Evolutionary conservation across 257 asterid species (phyloP).

Genomic region (Penstemon newberryi): DNA sequence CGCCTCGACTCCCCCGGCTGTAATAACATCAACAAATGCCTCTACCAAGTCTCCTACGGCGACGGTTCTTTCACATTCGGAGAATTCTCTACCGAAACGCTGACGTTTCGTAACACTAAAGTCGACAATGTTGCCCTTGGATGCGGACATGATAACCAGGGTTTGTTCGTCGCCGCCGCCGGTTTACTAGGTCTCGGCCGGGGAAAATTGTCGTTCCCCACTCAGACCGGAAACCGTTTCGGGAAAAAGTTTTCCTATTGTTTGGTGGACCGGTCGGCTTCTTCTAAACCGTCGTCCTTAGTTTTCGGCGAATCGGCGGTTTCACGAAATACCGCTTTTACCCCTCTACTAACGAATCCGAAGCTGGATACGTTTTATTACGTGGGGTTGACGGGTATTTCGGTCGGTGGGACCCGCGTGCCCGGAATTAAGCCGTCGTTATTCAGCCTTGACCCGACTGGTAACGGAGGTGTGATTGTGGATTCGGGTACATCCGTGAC

Average conservation of each 20-base stretch:
- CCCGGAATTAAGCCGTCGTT: slow-evolving; percentile 47
- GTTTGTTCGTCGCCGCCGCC: slow-evolving; percentile 81
- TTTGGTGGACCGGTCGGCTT: slow-evolving; percentile 68
- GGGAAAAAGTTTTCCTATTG: slow-evolving; percentile 76
- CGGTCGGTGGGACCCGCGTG: slow-evolving; percentile 75
- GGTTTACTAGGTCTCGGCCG: slow-evolving; percentile 88
- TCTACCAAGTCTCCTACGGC: slow-evolving; percentile 83
- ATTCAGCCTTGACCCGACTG: slow-evolving; percentile 55
- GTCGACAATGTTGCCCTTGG: slow-evolving; percentile 65
- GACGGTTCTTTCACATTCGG: slow-evolving; percentile 86
- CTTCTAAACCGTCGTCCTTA: slow-evolving; percentile 59
- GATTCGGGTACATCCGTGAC: slow-evolving; percentile 97
- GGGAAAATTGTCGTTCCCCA: slow-evolving; percentile 71
- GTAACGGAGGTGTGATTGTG: slow-evolving; percentile 77
- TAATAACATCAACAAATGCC: slow-evolving; percentile 49
- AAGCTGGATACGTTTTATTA: slow-evolving; percentile 79
- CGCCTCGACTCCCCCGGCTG: slow-evolving; percentile 69
- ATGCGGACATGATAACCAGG: slow-evolving; percentile 90
- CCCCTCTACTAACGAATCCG: slow-evolving; percentile 65
- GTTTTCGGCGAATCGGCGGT: slow-evolving; percentile 71
- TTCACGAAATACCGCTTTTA: slow-evolving; percentile 56
- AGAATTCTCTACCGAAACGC: slow-evolving; percentile 82
- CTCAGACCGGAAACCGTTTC: slow-evolving; percentile 60
- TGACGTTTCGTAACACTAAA: slow-evolving; percentile 57
- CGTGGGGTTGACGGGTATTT: slow-evolving; percentile 64